phyloP scores from a whole-genome alignment of 768 basidiomycete genomes.

The Holtermanniella nyarrowii region DNA sequence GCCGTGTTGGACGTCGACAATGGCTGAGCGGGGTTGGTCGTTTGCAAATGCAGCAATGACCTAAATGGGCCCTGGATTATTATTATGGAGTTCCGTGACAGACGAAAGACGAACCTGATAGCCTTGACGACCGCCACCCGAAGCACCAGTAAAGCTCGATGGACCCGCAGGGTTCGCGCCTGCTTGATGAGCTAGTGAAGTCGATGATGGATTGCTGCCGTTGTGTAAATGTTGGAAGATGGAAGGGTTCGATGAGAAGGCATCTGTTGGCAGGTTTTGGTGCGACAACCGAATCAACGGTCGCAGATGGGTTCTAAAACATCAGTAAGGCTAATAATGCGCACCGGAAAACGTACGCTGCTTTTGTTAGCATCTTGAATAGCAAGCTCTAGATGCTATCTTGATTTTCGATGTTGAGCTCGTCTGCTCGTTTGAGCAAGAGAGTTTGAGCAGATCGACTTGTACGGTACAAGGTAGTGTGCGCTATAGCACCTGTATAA shows the following conservation, averaged over 20 bases:
- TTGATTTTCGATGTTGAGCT: no score
- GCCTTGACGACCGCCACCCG: constrained; percentile 18
- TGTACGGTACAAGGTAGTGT: no score
- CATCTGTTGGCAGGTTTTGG: constrained; percentile 15
- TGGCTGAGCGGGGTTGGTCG: neutral
- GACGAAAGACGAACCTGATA: constrained; percentile 21
- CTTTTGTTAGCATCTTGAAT: constrained; percentile 30
- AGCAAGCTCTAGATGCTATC: no score
- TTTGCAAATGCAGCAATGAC: neutral
- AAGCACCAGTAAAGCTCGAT: constrained; percentile 17
- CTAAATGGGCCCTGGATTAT: neutral
- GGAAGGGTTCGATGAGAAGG: constrained; percentile 38
- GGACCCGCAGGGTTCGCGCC: constrained; percentile 8
- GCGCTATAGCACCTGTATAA: no score
- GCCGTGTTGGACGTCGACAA: neutral
- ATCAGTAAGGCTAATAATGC: neutral
- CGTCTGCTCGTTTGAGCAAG: no score
- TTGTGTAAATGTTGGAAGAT: constrained; percentile 29
- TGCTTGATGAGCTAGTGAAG: constrained; percentile 6
- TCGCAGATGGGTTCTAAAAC: constrained; percentile 34
- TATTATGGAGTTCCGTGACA: no score
- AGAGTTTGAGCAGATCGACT: no score
- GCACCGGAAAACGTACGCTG: constrained; percentile 16
- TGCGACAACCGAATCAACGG: constrained; percentile 33
- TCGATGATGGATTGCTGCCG: constrained; percentile 7